Evolutionary conservation across 2,329 filamentous ascomycete genomes (phyloP).

Genomic region (Penicillium sp.): DNA sequence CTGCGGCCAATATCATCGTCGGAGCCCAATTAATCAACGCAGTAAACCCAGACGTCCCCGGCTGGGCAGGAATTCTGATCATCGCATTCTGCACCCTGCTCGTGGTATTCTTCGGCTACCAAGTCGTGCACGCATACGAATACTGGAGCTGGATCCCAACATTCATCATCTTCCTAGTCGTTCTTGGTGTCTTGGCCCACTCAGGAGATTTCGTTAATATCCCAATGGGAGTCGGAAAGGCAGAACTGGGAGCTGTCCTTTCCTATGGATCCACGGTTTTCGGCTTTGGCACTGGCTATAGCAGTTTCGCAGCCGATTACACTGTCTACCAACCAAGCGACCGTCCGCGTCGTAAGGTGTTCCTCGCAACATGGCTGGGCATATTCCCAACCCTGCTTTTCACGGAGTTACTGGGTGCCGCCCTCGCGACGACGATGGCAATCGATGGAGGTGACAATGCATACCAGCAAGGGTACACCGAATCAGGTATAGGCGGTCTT

Average conservation of each 20-base stretch:
- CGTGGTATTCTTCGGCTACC: slow-evolving; percentile 71
- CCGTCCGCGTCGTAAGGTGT: slow-evolving; percentile 63
- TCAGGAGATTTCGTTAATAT: slow-evolving; percentile 64
- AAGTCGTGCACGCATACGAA: slow-evolving; percentile 74
- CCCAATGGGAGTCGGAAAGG: slow-evolving; percentile 59
- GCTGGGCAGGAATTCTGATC: slow-evolving; percentile 72
- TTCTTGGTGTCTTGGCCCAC: slow-evolving; percentile 66
- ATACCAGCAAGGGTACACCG: slow-evolving; percentile 57
- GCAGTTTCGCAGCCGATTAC: slow-evolving; percentile 73
- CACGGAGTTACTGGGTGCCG: slow-evolving; percentile 70
- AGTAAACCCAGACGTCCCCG: slow-evolving; percentile 68
- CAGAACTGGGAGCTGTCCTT: slow-evolving; percentile 62
- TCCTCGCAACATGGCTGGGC: slow-evolving; percentile 67
- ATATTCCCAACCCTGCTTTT: slow-evolving; percentile 71
- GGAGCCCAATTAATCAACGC: slow-evolving; percentile 75
- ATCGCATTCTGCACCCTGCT: slow-evolving; percentile 67
- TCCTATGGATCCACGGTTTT: slow-evolving; percentile 67
- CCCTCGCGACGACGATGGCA: slow-evolving; percentile 64
- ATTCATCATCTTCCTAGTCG: slow-evolving; percentile 70
- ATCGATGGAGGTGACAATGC: slow-evolving; percentile 55
- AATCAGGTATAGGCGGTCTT: slow-evolving; percentile 66
- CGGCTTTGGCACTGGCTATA: slow-evolving; percentile 72
- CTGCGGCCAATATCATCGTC: slow-evolving; percentile 74
- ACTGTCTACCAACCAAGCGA: slow-evolving; percentile 73
- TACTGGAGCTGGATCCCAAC: slow-evolving; percentile 72